Evolutionary conservation across 371 early-diverging fungal species (phyloP).

Genomic region (Mortierella polycephala): DNA sequence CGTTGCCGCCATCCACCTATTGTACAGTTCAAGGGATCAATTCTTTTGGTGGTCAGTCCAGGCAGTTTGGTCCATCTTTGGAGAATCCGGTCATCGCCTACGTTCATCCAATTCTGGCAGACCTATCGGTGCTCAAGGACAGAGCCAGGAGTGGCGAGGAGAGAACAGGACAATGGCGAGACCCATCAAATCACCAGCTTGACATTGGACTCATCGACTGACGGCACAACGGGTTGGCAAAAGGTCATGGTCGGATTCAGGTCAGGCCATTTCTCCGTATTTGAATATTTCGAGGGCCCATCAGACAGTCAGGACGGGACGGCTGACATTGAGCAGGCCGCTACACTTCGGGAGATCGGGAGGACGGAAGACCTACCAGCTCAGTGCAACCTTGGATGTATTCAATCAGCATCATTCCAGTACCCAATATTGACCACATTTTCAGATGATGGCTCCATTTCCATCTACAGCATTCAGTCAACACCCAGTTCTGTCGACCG

Average conservation of each 20-base stretch:
- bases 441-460: slow-evolving; percentile 28
- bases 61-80: slow-evolving; percentile 34
- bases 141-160: neutral
- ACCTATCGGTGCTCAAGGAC: slow-evolving; percentile 14
- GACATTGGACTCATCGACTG: slow-evolving; percentile 15
- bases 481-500: neutral
- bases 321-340: neutral
- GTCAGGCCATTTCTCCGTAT: slow-evolving; percentile 41
- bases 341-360: slow-evolving; percentile 24
- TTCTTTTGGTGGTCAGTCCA: slow-evolving; percentile 27
- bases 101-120: slow-evolving; percentile 32
- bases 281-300: slow-evolving; percentile 14
- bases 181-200: slow-evolving; percentile 15
- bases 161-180: neutral
- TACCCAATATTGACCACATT: slow-evolving; percentile 36
- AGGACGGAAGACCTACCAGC: slow-evolving; percentile 12
- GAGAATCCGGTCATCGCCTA: slow-evolving; percentile 11
- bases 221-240: slow-evolving; percentile 13
- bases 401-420: slow-evolving; percentile 26
- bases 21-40: slow-evolving; percentile 33
- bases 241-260: slow-evolving; percentile 43
- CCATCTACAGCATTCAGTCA: slow-evolving; percentile 26
- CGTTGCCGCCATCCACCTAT: slow-evolving; percentile 7
- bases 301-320: neutral
- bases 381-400: slow-evolving; percentile 24